Evolutionary conservation across 345 rosid species (phyloP).

Genomic region (Brassica cretica): DNA sequence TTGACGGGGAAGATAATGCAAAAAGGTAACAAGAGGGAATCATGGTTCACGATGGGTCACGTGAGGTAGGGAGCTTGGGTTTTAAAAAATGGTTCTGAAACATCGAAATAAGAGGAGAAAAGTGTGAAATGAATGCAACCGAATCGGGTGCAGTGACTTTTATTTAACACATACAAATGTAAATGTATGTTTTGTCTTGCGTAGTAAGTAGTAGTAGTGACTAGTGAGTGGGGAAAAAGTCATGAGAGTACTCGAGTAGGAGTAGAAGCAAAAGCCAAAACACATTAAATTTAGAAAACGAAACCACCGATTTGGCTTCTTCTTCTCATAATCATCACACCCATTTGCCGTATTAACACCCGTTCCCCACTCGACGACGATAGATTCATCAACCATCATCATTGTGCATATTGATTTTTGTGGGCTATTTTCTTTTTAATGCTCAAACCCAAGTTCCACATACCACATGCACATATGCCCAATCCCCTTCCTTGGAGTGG

Average conservation of each 20-base stretch:
- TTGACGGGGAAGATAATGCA: neutral
- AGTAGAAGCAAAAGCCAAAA: slow-evolving; percentile 42
- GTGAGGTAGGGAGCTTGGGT: slow-evolving; percentile 30
- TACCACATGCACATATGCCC: slow-evolving; percentile 36
- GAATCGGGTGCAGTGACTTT: slow-evolving; percentile 35
- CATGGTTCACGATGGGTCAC: slow-evolving; percentile 36
- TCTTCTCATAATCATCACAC: slow-evolving; percentile 40
- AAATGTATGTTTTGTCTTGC: neutral
- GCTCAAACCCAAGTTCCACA: slow-evolving; percentile 35
- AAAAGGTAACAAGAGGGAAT: slow-evolving; percentile 11
- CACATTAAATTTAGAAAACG: slow-evolving; percentile 44
- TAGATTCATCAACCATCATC: slow-evolving; percentile 32
- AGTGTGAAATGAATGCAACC: slow-evolving; percentile 36
- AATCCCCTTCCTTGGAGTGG: slow-evolving; percentile 9
- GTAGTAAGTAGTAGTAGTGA: slow-evolving; percentile 32
- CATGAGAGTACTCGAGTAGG: slow-evolving; percentile 37
- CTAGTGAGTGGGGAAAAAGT: slow-evolving; percentile 27
- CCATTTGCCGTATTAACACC: slow-evolving; percentile 40
- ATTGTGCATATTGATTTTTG: slow-evolving; percentile 23
- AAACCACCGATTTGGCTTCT: slow-evolving; percentile 44
- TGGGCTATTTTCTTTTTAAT: slow-evolving; percentile 33
- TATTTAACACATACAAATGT: slow-evolving; percentile 19
- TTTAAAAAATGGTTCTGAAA: slow-evolving; percentile 25
- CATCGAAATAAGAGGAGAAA: slow-evolving; percentile 21
- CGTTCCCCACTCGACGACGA: slow-evolving; percentile 39